Base-by-base conservation (phyloP, 2,329 filamentous ascomycete species). In the Clonostachys rhizophaga region DNA sequence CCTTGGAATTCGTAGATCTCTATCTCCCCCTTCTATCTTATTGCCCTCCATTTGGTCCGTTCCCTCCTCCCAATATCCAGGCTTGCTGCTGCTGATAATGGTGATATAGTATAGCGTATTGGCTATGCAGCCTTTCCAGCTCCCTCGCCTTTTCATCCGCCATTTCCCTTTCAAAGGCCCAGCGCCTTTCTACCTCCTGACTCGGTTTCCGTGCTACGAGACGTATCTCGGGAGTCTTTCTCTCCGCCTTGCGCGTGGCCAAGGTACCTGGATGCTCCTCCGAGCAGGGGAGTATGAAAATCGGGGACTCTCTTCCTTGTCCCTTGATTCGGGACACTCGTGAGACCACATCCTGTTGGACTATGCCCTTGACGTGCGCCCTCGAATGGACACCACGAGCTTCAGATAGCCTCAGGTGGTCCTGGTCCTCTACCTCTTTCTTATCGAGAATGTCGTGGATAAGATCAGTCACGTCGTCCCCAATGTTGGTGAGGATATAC, bases 401-500 rank as follows among this genome's bases (percentile, higher is more conserved):
- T 8, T 57, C 51, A 30, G 7, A 30, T 10, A 30, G 24, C 8
- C 24, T 10, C 24, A 30, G 3, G 6, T 54, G 56, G 58, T 65
- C 71, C 9, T 62, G 54, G 7, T 61, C 55, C 8, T 56, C 48
- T 43, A 70, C 61, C 40, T 61, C 58, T 9, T 62, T 56, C 36
- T 66, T 57, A 55, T 80, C 75, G 7, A 83, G 62, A 47, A 70
- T 52, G 13, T 60, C 60, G 53, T 79, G 74, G 16, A 83, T 57
- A 45, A 67, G 64, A 7, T 60, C 54, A 49, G 68, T 74, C 14
- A 79, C 64, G 44, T 79, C 76, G 37, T 79, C 72, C 5, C 76
- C 76, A 0, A 72, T 70, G 50, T 82, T 81, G 51, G 67, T 73
- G 3, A 84, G 63, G 13, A 83, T 59, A 63, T 74, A 83, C 10